Conservation (phyloP, 2,329 filamentous ascomycete species). For the Epichloe sp. region DNA sequence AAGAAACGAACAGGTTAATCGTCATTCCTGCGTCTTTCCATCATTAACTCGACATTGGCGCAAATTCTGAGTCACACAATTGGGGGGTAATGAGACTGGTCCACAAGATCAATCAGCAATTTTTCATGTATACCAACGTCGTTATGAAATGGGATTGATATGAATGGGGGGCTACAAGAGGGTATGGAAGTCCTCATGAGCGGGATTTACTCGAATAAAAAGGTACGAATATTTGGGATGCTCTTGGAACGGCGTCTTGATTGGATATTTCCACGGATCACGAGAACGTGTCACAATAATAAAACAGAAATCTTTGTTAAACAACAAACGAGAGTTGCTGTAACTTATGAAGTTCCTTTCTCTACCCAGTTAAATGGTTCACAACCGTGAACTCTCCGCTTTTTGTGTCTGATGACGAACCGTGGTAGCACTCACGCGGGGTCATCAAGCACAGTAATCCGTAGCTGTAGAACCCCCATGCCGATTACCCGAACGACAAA, state of each 20-base stretch:
- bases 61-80: background rate
- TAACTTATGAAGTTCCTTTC: background rate
- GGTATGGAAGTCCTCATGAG: background rate
- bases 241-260: background rate
- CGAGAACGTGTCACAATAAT: background rate
- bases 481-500: too few relatives aligned
- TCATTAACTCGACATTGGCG: background rate
- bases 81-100: background rate
- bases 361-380: background rate
- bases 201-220: background rate
- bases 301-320: too few relatives aligned
- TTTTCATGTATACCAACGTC: background rate
- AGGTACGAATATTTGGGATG: background rate
- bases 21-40: background rate
- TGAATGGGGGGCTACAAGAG: background rate
- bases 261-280: background rate
- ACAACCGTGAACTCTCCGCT: background rate
- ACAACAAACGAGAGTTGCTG: too few relatives aligned
- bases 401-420: too few relatives aligned
- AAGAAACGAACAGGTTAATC: conserved; percentile 21
- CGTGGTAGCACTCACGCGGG: too few relatives aligned
- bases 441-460: too few relatives aligned
- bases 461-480: too few relatives aligned
- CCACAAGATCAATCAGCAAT: background rate
- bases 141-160: background rate